These are phyloP conservation scores for Didymella keratinophila DNA, from an alignment of 2,329 filamentous ascomycete species.

Conservation along the genomic window DNA sequence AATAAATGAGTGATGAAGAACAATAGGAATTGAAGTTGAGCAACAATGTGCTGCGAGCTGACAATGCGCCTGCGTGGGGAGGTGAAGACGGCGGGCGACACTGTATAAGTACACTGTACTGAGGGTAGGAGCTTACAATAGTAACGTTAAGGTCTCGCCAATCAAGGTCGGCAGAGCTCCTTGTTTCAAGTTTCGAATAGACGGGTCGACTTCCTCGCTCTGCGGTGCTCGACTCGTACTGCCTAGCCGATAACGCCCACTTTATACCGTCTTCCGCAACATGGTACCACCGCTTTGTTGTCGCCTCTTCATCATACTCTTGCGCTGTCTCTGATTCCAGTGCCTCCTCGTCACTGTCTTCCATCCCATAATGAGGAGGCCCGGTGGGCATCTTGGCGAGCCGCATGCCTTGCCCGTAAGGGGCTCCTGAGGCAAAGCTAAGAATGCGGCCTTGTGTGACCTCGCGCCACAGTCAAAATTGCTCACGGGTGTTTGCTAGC, in stretches of 20 bases:
- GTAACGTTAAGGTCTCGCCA: slow-evolving; percentile 33
- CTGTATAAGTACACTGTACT: slow-evolving; percentile 44
- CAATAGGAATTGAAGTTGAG: slow-evolving; percentile 36
- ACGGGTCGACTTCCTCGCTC: slow-evolving; percentile 39
- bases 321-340: slow-evolving; percentile 27
- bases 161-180: slow-evolving; percentile 39
- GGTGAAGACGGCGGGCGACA: slow-evolving; percentile 29
- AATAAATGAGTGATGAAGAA: slow-evolving; percentile 46
- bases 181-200: slow-evolving; percentile 49
- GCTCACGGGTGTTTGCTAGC: slow-evolving; percentile 31
- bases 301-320: slow-evolving; percentile 31
- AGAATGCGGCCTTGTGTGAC: slow-evolving; percentile 43
- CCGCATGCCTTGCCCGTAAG: slow-evolving; percentile 33
- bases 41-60: slow-evolving; percentile 40
- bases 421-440: slow-evolving; percentile 29
- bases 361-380: slow-evolving; percentile 34
- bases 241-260: slow-evolving; percentile 36
- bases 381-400: slow-evolving; percentile 33
- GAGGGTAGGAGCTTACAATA: slow-evolving; percentile 41
- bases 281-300: slow-evolving; percentile 33
- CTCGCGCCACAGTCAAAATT: slow-evolving; percentile 34
- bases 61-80: slow-evolving; percentile 46
- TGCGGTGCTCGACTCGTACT: slow-evolving; percentile 32
- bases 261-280: slow-evolving; percentile 39
- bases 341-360: slow-evolving; percentile 38